Base-by-base conservation (phyloP, 129 eudicot species). In the Apium graveolens region DNA sequence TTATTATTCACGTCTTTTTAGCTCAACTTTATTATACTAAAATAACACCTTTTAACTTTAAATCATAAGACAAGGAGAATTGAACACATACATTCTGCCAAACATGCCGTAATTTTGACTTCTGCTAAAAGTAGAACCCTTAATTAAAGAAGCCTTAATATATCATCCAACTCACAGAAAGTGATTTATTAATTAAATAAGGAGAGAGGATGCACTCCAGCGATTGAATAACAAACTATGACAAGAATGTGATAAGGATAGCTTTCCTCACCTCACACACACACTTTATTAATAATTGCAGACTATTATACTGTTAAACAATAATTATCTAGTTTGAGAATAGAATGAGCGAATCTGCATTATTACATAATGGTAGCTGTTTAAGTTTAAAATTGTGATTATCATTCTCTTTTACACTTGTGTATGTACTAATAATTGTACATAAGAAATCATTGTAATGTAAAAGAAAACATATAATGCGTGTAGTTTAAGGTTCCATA, bases 171-270 rank as follows among this genome's bases (percentile, higher is more conserved):
- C 66, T 57, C 66, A 57, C 3, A 57, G 66, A 57, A 57, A 57
- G 66, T 57, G 66, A 57, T n/a, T 35, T 7, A 13, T 7, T 70
- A 51, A 32, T 13, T 29, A 31, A 66, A 1, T 12, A 53, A 51
- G 53, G 79, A 77, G 71, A 38, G 27, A 42, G 26, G 35, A 31
- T 31, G 26, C 7, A 18, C n/a, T 78, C 63, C 80, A 78, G 80
- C 73, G 80, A 78, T 66, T 21, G 29, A 26, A 78, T 60, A 78
- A 78, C 80, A 78, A 78, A 63, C 74, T 21, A n/a, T 78, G 74
- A 65, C 53, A 63, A 42, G 41, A 41, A 41, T 39, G 35, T 65
- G 66, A 53, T 76, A 11, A 18, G 57, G 41, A 74, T 45, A 21
- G 63, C 63, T 72, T 42, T 72, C 51, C 35, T 72, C 35, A 17